phyloP scores from a whole-genome alignment of 768 basidiomycete genomes.

The Rhizopogon roseolus region DNA sequence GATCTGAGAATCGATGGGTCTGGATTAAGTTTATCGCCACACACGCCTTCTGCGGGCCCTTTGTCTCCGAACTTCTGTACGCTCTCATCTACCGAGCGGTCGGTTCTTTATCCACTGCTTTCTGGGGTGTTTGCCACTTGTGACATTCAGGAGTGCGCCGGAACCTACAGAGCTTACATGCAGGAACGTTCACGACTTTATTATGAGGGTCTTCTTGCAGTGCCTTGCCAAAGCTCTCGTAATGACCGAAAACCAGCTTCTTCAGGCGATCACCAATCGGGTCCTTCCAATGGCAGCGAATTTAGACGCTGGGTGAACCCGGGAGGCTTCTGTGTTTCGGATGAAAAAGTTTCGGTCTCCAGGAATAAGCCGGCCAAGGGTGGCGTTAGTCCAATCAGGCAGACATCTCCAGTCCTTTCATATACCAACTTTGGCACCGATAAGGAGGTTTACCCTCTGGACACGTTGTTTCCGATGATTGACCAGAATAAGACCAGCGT shows the following conservation, averaged over 20 bases:
- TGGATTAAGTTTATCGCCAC: constrained; percentile 1
- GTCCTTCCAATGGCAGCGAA: constrained; percentile 2
- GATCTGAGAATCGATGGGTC: not conserved
- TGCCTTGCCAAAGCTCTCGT: constrained; percentile 11
- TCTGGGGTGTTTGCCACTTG: constrained; percentile 42
- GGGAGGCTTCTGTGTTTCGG: not conserved
- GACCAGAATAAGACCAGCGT: constrained; percentile 1
- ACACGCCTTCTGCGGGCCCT: not conserved
- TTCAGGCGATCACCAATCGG: constrained; percentile 4
- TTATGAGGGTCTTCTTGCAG: constrained; percentile 36
- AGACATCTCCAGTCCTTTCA: not conserved
- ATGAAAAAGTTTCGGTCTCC: not conserved
- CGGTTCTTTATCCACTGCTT: constrained; percentile 46
- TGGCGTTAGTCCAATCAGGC: not conserved
- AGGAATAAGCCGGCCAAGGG: constrained; percentile 2
- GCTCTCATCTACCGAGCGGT: constrained; percentile 42
- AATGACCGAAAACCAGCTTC: not conserved
- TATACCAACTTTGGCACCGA: not conserved
- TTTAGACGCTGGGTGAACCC: constrained; percentile 5
- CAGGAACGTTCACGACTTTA: constrained; percentile 40
- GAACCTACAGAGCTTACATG: constrained; percentile 50
- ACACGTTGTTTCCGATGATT: constrained; percentile 20
- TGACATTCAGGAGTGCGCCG: constrained; percentile 46
- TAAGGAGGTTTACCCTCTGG: constrained; percentile 6
- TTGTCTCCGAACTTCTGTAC: constrained; percentile 5